Evolutionary conservation across 192 early-diverging fungal species (phyloP).

Genomic region (Backusella circina): DNA sequence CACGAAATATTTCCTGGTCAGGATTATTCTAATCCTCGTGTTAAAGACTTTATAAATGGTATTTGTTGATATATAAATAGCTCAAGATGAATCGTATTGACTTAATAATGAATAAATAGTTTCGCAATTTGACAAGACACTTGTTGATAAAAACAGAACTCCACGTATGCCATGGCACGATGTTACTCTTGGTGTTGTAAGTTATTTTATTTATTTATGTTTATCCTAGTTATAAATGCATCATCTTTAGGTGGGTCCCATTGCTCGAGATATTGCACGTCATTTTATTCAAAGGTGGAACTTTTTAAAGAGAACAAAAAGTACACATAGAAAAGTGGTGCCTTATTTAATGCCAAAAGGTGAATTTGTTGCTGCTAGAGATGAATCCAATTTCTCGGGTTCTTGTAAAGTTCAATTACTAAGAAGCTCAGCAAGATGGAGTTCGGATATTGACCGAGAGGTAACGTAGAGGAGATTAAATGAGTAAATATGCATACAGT

Average conservation of each 20-base stretch:
- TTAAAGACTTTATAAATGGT: conserved; percentile 70
- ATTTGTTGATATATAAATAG: neutral
- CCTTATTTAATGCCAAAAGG: conserved; percentile 73
- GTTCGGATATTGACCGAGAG: conserved; percentile 57
- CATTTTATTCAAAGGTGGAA: conserved; percentile 93
- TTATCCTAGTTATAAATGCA: neutral
- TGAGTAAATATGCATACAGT: conserved; percentile 7
- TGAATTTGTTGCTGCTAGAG: conserved; percentile 60
- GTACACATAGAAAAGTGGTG: conserved; percentile 50
- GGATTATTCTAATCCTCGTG: conserved; percentile 87
- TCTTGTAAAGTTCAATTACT: conserved; percentile 64
- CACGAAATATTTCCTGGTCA: conserved; percentile 60
- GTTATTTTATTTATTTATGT: neutral
- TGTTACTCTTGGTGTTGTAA: conserved; percentile 68
- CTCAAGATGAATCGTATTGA: neutral
- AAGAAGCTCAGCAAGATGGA: conserved; percentile 66
- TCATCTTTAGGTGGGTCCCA: conserved; percentile 50
- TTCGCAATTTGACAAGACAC: conserved; percentile 14
- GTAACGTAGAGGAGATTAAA: conserved; percentile 10
- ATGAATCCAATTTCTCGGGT: conserved; percentile 55
- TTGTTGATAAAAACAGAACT: conserved; percentile 38
- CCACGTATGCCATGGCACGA: conserved; percentile 92
- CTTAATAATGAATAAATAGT: conserved; percentile 19
- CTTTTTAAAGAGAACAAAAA: conserved; percentile 71
- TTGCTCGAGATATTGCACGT: conserved; percentile 74